These are phyloP conservation scores for Paracoccidioides lutzii DNA, from an alignment of 2,329 filamentous ascomycete species.

Conservation along the genomic window DNA sequence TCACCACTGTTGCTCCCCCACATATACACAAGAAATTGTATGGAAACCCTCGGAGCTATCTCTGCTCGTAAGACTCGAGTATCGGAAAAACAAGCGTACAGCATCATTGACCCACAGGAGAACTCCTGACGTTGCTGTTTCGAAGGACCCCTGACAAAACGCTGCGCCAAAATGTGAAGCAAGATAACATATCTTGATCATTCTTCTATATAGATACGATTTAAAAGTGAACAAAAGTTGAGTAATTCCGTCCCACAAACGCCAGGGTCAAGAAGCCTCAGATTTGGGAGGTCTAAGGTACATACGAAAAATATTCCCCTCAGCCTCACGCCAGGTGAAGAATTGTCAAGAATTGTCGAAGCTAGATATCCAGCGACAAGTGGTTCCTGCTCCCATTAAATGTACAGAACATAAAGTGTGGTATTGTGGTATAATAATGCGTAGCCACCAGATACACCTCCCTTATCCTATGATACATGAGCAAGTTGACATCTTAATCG, in stretches of 20 bases:
- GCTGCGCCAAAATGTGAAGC: background rate
- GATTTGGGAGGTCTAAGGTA: background rate
- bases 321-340: background rate
- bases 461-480: constrained; percentile 3
- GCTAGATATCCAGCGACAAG: background rate
- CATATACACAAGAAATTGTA: no score
- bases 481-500: background rate
- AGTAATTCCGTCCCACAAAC: background rate
- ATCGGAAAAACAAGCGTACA: no score
- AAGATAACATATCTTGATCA: background rate
- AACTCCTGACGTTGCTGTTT: no score
- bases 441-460: background rate
- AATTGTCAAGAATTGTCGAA: background rate
- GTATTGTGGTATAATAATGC: constrained; percentile 1
- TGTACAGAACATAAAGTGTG: background rate
- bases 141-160: background rate
- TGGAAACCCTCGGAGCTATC: no score
- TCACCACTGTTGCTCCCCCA: no score
- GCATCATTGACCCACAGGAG: no score
- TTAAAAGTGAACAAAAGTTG: background rate
- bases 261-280: background rate
- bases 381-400: constrained; percentile 2
- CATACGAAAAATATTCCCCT: background rate
- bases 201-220: background rate
- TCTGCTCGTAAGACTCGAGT: no score